Percentiles rank a stretch among this genome's conserved stretches.
Evolutionary conservation across 768 basidiomycete species (phyloP).

Genomic region (Hypholoma sublateritium): DNA sequence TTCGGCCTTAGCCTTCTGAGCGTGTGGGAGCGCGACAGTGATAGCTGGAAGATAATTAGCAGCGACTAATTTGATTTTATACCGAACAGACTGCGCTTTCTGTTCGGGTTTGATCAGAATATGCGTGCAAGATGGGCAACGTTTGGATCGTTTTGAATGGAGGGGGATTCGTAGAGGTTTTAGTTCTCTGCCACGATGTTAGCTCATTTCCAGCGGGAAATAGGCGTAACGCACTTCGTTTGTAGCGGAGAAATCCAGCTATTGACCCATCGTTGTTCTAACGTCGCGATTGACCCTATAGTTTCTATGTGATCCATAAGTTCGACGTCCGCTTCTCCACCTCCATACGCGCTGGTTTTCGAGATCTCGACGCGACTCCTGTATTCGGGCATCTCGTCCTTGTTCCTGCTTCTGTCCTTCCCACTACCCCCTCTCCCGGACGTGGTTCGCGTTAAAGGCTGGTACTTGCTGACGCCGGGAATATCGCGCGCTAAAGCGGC

Average conservation of each 20-base stretch:
- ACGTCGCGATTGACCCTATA: slow-evolving; percentile 58
- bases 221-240: slow-evolving; percentile 50
- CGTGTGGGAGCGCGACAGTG: slow-evolving; percentile 65
- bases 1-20: slow-evolving; percentile 42
- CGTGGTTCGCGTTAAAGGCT: slow-evolving; percentile 51
- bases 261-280: slow-evolving; percentile 80
- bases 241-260: slow-evolving; percentile 76
- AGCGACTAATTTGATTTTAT: slow-evolving; percentile 97
- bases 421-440: slow-evolving; percentile 45
- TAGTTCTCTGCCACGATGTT: slow-evolving; percentile 58
- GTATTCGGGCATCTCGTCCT: slow-evolving; percentile 79
- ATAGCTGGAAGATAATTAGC: slow-evolving; percentile 92
- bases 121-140: slow-evolving; percentile 91
- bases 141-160: slow-evolving; percentile 92
- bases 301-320: slow-evolving; percentile 64
- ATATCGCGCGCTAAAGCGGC: slow-evolving; percentile 88
- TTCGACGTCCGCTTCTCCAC: slow-evolving; percentile 70
- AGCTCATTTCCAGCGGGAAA: slow-evolving; percentile 5
- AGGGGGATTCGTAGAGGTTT: slow-evolving; percentile 89
- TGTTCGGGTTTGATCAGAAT: slow-evolving; percentile 98
- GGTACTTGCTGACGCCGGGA: slow-evolving; percentile 79
- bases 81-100: slow-evolving; percentile 91
- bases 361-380: slow-evolving; percentile 67
- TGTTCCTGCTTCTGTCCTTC: slow-evolving; percentile 65
- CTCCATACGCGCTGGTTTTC: slow-evolving; percentile 53